phyloP scores from a whole-genome alignment of 202 grass and related monocot species.

The Saccharum hybrid region DNA sequence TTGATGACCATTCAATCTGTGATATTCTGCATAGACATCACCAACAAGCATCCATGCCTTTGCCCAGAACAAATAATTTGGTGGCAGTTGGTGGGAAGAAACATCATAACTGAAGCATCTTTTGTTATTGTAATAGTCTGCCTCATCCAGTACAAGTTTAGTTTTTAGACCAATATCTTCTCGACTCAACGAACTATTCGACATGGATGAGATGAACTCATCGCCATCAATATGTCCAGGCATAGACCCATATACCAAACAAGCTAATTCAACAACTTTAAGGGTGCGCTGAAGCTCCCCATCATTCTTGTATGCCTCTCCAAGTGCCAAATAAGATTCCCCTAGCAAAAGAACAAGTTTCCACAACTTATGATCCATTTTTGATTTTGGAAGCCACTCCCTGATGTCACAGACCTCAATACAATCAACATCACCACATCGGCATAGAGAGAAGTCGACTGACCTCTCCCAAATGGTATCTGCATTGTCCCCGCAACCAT shows the following conservation, averaged over 20 bases:
- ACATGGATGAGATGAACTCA: constrained; percentile 93
- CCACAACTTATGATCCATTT: constrained; percentile 98
- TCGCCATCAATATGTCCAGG: constrained; percentile 84
- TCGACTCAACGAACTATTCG: constrained; percentile 43
- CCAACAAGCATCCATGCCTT: constrained; percentile 93
- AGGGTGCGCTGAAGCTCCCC: constrained; percentile 73
- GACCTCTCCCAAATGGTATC: constrained; percentile 62
- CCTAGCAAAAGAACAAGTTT: constrained; percentile 98
- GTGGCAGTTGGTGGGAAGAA: constrained; percentile 48
- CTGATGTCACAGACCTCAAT: constrained; percentile 96
- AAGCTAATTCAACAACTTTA: constrained; percentile 94
- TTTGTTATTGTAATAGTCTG: constrained; percentile 43
- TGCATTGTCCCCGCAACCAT: constrained; percentile 45
- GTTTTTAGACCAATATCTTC: constrained; percentile 54
- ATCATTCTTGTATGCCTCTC: constrained; percentile 88
- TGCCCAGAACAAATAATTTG: constrained; percentile 84
- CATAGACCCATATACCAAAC: constrained; percentile 95
- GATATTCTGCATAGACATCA: constrained; percentile 88
- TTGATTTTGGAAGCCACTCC: constrained; percentile 94
- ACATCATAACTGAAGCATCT: constrained; percentile 47
- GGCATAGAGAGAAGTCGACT: constrained; percentile 76
- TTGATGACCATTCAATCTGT: constrained; percentile 67
- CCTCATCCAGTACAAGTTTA: constrained; percentile 58
- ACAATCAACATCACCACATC: constrained; percentile 93
- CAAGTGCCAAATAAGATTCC: constrained; percentile 96